A percentile compares a stretch with the other conserved stretches of the same genome.
These are phyloP conservation scores for Corylus avellana DNA, from an alignment of 306 rosid species.

Conservation along the genomic window DNA sequence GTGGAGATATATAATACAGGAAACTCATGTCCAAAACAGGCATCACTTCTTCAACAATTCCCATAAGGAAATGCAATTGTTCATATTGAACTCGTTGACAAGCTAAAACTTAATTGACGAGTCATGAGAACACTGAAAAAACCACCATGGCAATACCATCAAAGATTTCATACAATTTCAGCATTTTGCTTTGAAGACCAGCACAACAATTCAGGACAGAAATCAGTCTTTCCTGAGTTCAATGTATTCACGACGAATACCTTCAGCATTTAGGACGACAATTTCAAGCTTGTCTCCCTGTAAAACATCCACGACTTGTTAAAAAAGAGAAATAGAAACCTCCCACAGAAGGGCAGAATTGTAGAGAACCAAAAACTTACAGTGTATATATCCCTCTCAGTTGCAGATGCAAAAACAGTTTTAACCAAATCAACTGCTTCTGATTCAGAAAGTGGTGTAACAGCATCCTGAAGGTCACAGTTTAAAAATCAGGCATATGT, in stretches of 20 bases:
- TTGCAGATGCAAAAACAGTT: slow-evolving; percentile 90
- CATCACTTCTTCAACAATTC: slow-evolving; percentile 4
- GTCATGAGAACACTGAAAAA: slow-evolving; percentile 13
- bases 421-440: slow-evolving; percentile 88
- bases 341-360: background rate
- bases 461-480: slow-evolving; percentile 66
- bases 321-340: background rate
- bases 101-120: slow-evolving; percentile 24
- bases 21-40: slow-evolving; percentile 18
- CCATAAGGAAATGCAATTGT: slow-evolving; percentile 1
- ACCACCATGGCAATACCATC: background rate
- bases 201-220: slow-evolving; percentile 17
- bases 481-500: slow-evolving; percentile 11
- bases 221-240: slow-evolving; percentile 78
- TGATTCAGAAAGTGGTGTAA: slow-evolving; percentile 82
- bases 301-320: slow-evolving; percentile 24
- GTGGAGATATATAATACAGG: slow-evolving; percentile 18
- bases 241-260: slow-evolving; percentile 62
- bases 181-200: slow-evolving; percentile 22
- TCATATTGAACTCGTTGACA: slow-evolving; percentile 25
- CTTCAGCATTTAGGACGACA: slow-evolving; percentile 63
- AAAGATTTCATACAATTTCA: slow-evolving; percentile 33
- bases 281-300: slow-evolving; percentile 90
- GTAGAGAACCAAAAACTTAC: slow-evolving; percentile 45
- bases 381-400: slow-evolving; percentile 96